These are phyloP conservation scores for Colletotrichum simmondsii DNA, from an alignment of 2,329 filamentous ascomycete genomes.

Conservation along the genomic window DNA sequence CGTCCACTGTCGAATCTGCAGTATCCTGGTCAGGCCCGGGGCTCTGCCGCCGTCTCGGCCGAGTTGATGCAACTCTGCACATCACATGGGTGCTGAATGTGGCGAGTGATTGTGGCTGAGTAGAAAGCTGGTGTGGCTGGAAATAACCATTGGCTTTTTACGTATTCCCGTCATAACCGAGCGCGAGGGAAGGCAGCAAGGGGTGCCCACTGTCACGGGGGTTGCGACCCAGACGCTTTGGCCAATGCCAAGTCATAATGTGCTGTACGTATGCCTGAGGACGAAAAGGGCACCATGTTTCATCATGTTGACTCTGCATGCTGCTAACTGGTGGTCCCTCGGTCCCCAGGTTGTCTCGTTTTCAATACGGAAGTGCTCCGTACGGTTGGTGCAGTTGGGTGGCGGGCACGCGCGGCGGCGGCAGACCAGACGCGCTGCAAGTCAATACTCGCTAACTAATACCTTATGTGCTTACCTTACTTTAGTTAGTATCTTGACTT, in stretches of 20 bases:
- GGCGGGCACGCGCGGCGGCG: background rate
- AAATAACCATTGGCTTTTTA: background rate
- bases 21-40: background rate
- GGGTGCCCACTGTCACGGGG: too few relatives aligned
- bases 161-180: background rate
- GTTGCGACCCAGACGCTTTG: background rate
- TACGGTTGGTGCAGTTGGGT: background rate
- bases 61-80: background rate
- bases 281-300: background rate
- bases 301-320: conserved; percentile 5
- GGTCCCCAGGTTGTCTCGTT: background rate
- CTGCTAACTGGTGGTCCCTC: background rate
- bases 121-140: background rate
- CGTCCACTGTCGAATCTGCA: background rate
- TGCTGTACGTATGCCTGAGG: background rate
- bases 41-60: background rate
- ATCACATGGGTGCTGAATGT: background rate
- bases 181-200: background rate
- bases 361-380: background rate
- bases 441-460: background rate
- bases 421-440: background rate
- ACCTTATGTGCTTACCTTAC: background rate
- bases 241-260: background rate
- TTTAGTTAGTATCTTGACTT: background rate
- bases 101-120: background rate